These are phyloP conservation scores for Yarrowia sp. DNA, from an alignment of 805 yeast genomes.

Conservation along the genomic window DNA sequence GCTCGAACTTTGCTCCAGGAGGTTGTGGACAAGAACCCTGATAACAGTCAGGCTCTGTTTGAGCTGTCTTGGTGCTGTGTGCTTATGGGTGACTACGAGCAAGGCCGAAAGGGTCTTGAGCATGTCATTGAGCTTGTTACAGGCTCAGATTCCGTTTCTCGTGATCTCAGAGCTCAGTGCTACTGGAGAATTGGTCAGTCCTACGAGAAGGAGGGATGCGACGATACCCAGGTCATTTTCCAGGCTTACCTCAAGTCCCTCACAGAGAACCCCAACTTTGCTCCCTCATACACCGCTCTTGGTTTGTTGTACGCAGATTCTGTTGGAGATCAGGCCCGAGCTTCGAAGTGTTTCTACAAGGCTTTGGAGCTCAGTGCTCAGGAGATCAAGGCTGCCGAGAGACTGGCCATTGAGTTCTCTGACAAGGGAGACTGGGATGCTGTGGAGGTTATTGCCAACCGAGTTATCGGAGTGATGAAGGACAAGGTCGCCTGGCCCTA, in stretches of 20 bases:
- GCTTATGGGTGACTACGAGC: slow-evolving; percentile 56
- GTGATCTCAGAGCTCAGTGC: slow-evolving; percentile 64
- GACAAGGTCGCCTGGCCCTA: slow-evolving; percentile 72
- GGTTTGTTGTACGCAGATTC: slow-evolving; percentile 73
- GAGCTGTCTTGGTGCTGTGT: slow-evolving; percentile 84
- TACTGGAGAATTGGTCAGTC: slow-evolving; percentile 80
- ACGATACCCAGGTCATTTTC: slow-evolving; percentile 59
- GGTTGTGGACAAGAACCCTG: slow-evolving; percentile 59
- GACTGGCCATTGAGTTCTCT: slow-evolving; percentile 74
- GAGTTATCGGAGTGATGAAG: slow-evolving; percentile 68
- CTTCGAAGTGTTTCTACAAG: slow-evolving; percentile 83
- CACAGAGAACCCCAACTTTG: slow-evolving; percentile 66
- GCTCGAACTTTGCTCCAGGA: slow-evolving; percentile 62
- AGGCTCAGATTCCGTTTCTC: slow-evolving; percentile 61
- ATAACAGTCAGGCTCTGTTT: slow-evolving; percentile 63
- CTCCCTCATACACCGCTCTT: slow-evolving; percentile 81
- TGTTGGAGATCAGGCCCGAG: slow-evolving; percentile 67
- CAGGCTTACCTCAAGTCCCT: slow-evolving; percentile 63
- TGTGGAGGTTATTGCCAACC: slow-evolving; percentile 74
- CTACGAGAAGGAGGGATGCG: slow-evolving; percentile 51
- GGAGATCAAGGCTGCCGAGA: slow-evolving; percentile 75
- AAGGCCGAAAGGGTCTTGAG: slow-evolving; percentile 62
- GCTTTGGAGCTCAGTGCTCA: slow-evolving; percentile 87
- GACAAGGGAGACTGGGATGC: slow-evolving; percentile 78
- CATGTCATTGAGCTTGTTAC: slow-evolving; percentile 54